Evolutionary conservation across 352 stramenopile genomes (phyloP).

Genomic region (Thraustochytrium sp.): DNA sequence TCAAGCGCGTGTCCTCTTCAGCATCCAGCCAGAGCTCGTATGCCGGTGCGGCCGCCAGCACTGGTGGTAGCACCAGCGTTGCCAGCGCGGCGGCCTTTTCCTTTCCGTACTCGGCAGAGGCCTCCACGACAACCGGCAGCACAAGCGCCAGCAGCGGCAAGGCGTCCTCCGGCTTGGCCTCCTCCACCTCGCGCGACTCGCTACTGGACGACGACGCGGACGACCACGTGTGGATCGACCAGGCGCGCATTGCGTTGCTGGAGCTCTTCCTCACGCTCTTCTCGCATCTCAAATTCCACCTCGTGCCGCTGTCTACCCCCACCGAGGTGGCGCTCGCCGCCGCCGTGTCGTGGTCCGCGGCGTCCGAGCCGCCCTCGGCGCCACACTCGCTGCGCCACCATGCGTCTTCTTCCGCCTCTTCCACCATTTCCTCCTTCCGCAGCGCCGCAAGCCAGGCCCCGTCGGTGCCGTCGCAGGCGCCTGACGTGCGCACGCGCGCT

Average conservation of each 20-base stretch:
- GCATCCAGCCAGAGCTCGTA: background rate
- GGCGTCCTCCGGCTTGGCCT: background rate
- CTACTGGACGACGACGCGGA: background rate
- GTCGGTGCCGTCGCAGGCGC: too few species aligned
- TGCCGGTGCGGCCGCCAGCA: background rate
- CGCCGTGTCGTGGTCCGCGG: too few species aligned
- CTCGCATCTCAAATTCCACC: conserved; percentile 19
- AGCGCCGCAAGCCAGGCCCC: too few species aligned
- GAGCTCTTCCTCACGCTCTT: conserved; percentile 20
- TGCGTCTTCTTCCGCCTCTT: background rate
- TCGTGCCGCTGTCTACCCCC: background rate
- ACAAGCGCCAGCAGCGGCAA: background rate
- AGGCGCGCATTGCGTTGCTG: background rate
- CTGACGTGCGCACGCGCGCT: too few species aligned
- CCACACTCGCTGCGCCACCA: too few species aligned
- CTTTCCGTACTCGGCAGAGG: background rate
- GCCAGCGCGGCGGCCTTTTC: too few species aligned
- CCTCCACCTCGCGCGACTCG: background rate
- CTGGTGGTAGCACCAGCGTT: too few species aligned
- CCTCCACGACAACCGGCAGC: too few species aligned
- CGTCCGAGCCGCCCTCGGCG: too few species aligned
- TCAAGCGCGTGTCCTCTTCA: background rate
- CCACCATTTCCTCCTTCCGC: too few species aligned
- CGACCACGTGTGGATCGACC: conserved; percentile 23
- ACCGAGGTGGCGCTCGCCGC: too few species aligned